These are phyloP conservation scores for Excoecaria cochinchinensis DNA, from an alignment of 345 rosid genomes.

Conservation along the genomic window DNA sequence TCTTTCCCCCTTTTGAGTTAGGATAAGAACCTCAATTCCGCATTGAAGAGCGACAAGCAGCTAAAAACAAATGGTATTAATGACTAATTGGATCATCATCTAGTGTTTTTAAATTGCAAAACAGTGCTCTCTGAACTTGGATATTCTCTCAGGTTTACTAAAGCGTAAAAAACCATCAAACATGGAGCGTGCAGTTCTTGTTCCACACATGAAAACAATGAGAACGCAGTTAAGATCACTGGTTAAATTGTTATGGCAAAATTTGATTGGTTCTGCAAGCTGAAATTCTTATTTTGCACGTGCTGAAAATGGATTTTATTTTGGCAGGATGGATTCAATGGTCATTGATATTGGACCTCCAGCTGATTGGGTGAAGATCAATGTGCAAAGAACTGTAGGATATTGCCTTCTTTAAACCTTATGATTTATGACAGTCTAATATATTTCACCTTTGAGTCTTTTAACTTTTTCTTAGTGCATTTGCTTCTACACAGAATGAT, in stretches of 20 bases:
- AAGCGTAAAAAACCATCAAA: slow-evolving; percentile 29
- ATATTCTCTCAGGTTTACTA: slow-evolving; percentile 21
- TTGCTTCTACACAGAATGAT: slow-evolving; percentile 20
- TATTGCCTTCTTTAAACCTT: neutral
- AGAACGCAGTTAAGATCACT: slow-evolving; percentile 16
- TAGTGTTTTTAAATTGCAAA: slow-evolving; percentile 7
- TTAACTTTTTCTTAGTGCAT: neutral
- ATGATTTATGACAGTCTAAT: neutral
- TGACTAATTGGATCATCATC: neutral
- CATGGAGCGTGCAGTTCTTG: slow-evolving; percentile 18
- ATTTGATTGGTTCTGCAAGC: neutral
- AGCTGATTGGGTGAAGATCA: slow-evolving; percentile 39
- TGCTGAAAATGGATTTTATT: neutral
- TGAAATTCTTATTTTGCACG: neutral
- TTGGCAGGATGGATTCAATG: slow-evolving; percentile 29
- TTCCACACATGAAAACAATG: slow-evolving; percentile 17
- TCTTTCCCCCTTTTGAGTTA: neutral
- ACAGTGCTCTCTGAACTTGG: slow-evolving; percentile 2
- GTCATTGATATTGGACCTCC: slow-evolving; percentile 35
- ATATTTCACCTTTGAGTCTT: neutral
- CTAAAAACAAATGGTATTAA: slow-evolving; percentile 25
- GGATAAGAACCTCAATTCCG: slow-evolving; percentile 26
- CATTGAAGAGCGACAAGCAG: slow-evolving; percentile 27
- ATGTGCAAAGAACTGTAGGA: slow-evolving; percentile 33
- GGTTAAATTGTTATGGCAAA: neutral